Conservation (phyloP, 345 rosid genomes). For the Brassica incana region DNA sequence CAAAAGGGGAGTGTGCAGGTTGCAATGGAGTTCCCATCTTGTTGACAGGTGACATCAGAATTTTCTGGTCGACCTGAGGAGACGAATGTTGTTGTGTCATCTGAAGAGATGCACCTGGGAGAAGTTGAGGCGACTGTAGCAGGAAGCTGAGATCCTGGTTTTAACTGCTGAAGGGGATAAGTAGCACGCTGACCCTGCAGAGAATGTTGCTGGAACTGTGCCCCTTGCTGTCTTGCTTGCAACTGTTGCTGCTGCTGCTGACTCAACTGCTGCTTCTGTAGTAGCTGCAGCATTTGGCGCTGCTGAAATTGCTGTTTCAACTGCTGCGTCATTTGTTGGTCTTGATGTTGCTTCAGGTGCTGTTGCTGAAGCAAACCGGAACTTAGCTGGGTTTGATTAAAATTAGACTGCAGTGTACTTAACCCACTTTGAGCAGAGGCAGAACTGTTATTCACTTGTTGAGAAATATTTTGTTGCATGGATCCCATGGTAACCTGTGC, state of each 20-base stretch:
- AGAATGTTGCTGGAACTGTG: conserved; percentile 75
- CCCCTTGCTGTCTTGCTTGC: conserved; percentile 75
- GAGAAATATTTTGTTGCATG: conserved; percentile 68
- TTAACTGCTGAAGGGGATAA: conserved; percentile 71
- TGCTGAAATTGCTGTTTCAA: conserved; percentile 61
- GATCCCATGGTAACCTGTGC: conserved; percentile 64
- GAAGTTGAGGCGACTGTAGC: conserved; percentile 76
- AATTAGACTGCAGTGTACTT: conserved; percentile 59
- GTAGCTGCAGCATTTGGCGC: conserved; percentile 57
- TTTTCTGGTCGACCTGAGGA: conserved; percentile 92
- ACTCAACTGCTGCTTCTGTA: conserved; percentile 50
- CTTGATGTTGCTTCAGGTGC: conserved; percentile 72
- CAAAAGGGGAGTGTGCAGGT: conserved; percentile 74
- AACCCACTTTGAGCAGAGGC: conserved; percentile 67
- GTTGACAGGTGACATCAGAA: conserved; percentile 51
- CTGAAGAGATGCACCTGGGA: conserved; percentile 78
- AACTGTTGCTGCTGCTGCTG: conserved; percentile 52
- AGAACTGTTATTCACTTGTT: conserved; percentile 57
- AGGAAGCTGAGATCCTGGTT: conserved; percentile 63
- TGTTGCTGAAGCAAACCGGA: conserved; percentile 76
- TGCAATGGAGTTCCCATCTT: conserved; percentile 83
- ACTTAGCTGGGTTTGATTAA: conserved; percentile 60
- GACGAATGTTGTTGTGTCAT: conserved; percentile 69
- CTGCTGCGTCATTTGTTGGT: conserved; percentile 62
- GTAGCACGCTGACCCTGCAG: conserved; percentile 57